Evolutionary conservation across 2,329 filamentous ascomycete genomes (phyloP).

Genomic region (Geosmithia flava): DNA sequence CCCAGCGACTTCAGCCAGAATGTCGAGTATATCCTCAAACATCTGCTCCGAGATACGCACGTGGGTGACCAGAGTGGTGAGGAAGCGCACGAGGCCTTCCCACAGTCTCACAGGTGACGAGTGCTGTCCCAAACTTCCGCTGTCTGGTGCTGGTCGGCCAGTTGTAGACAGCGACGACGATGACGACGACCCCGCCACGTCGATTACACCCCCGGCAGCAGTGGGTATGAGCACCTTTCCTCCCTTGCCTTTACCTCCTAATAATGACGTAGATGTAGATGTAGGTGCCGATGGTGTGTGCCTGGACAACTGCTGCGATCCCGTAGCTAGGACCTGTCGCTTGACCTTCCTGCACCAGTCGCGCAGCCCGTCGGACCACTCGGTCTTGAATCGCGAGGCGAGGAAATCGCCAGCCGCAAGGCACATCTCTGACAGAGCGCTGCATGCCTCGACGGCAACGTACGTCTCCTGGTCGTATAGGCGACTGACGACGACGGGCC

Average conservation of each 20-base stretch:
- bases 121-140: constrained; percentile 39
- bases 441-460: constrained; percentile 58
- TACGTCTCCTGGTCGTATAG: constrained; percentile 56
- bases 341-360: constrained; percentile 34
- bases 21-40: constrained; percentile 58
- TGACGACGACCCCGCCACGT: constrained; percentile 4
- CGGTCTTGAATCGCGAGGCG: constrained; percentile 57
- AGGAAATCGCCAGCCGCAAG: constrained; percentile 70
- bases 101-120: constrained; percentile 51
- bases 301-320: not conserved
- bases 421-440: constrained; percentile 58
- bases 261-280: constrained; percentile 4
- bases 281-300: constrained; percentile 12
- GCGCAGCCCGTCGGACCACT: constrained; percentile 50
- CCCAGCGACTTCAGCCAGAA: constrained; percentile 41
- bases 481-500: constrained; percentile 67
- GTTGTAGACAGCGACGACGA: not conserved
- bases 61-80: constrained; percentile 48
- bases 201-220: constrained; percentile 10
- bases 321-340: constrained; percentile 5
- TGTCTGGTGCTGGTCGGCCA: not conserved
- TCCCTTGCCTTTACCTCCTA: not conserved
- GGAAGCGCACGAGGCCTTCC: constrained; percentile 45
- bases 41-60: constrained; percentile 55
- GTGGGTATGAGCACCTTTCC: constrained; percentile 18